Evolutionary conservation across 148 eudicot genomes (phyloP).

Genomic region (Tetragonia tetragonoides): DNA sequence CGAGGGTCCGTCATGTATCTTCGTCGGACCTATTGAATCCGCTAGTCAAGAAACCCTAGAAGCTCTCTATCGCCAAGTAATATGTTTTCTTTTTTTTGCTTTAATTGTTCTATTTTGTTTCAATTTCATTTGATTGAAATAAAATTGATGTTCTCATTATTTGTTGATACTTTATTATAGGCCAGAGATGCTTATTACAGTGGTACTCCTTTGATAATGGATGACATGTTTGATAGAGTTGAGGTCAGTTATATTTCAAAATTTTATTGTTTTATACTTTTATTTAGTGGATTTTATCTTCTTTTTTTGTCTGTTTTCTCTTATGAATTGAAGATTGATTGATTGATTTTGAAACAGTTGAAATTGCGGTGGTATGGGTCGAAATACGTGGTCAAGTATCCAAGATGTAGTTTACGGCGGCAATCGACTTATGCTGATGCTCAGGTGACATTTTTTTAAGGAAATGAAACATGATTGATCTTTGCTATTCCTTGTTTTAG

Average conservation of each 20-base stretch:
- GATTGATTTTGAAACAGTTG: slow-evolving; percentile 44
- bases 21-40: slow-evolving; percentile 79
- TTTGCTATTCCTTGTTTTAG: too few relatives aligned
- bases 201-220: slow-evolving; percentile 84
- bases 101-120: too few relatives aligned
- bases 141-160: background rate
- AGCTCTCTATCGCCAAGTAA: slow-evolving; percentile 86
- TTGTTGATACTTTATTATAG: slow-evolving; percentile 30
- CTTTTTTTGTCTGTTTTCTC: too few relatives aligned
- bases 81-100: background rate
- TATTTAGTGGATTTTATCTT: background rate
- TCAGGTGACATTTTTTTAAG: slow-evolving; percentile 78
- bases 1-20: slow-evolving; percentile 81
- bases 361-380: slow-evolving; percentile 88
- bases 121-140: too few relatives aligned
- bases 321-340: too few relatives aligned
- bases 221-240: slow-evolving; percentile 95
- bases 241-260: slow-evolving; percentile 45
- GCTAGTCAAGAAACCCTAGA: slow-evolving; percentile 92
- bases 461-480: too few relatives aligned
- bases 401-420: slow-evolving; percentile 84
- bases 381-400: slow-evolving; percentile 83
- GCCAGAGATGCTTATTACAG: slow-evolving; percentile 87
- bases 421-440: slow-evolving; percentile 91
- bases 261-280: too few relatives aligned